Evolutionary conservation across 2,329 filamentous ascomycete species (phyloP), one percentile per base, ranked within the genome.

Genomic region (Thyridium curvatum): DNA sequence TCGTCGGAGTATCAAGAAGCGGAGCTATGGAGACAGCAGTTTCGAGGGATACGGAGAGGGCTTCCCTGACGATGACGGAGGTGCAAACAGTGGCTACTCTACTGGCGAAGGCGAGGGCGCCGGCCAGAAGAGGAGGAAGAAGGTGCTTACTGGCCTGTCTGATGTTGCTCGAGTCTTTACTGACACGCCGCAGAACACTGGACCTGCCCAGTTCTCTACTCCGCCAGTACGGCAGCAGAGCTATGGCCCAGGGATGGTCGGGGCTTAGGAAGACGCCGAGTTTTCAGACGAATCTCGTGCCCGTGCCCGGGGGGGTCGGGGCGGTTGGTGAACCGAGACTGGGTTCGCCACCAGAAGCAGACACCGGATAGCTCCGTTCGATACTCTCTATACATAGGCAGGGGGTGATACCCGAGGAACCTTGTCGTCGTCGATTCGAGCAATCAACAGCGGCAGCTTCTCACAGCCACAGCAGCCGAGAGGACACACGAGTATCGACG

Each of bases 41-140:
- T 90, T 77, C 53, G 79, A 84, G 51, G 84, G 85, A 32, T 89
- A 89, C 52, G 75, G 77, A 33, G 83, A 88, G 48, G 80, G 81
- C 28, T 87, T 72, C 48, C 72, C 72, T 9, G 84, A 88, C 45
- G 82, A 86, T 46, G 83, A 84, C 45, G 59, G 56, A 8, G 77
- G 71, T 33, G 53, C 58, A 40, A 79, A 74, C 12, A 67, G 65
- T 13, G 78, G 76, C n/a, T 82, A 87, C 52, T 86, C 82, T 16
- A 86, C 83, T 16, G 82, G 79, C 41, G 84, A 85, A 48, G 79
- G 79, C 49, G 83, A 85, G 49, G 60, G 60, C 44, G 56, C 60
- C 32, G 70, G 67, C 48, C 65, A 72, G 49, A 83, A 83, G 64
- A 71, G 78, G 49, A 71, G 77, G 57, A 84, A 83, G 65, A 80